These are phyloP conservation scores for Helichrysum umbraculigerum DNA, from an alignment of 129 eudicot genomes.

Conservation along the genomic window DNA sequence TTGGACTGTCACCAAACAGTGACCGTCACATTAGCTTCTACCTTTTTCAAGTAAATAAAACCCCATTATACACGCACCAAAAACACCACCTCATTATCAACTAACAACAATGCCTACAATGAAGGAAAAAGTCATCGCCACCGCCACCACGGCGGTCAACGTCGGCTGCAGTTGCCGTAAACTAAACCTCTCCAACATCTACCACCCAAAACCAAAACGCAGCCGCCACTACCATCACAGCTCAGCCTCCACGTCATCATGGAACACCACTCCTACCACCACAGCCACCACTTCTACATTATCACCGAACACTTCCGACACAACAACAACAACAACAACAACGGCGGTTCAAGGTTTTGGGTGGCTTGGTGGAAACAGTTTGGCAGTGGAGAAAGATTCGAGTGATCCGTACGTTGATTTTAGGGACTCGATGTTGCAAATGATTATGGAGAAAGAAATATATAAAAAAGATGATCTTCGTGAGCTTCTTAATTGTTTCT, in stretches of 20 bases:
- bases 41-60: conserved; percentile 28
- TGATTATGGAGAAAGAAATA: conserved; percentile 80
- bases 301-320: conserved; percentile 33
- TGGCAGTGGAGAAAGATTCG: conserved; percentile 85
- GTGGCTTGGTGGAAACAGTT: conserved; percentile 60
- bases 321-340: conserved; percentile 18
- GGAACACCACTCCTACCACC: conserved; percentile 40
- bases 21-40: conserved; percentile 33
- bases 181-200: conserved; percentile 52
- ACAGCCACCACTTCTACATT: conserved; percentile 34
- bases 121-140: conserved; percentile 46
- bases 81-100: conserved; percentile 9
- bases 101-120: conserved; percentile 40
- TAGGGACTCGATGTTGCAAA: conserved; percentile 78
- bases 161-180: conserved; percentile 69
- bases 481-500: conserved; percentile 77
- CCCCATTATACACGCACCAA: conserved; percentile 6
- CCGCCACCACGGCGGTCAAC: conserved; percentile 42
- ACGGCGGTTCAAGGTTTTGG: conserved; percentile 81
- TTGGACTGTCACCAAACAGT: conserved; percentile 37
- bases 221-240: conserved; percentile 29
- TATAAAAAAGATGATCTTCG: conserved; percentile 56
- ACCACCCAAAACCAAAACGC: conserved; percentile 49
- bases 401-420: conserved; percentile 85
- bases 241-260: conserved; percentile 37